phyloP scores from a whole-genome alignment of 2,329 filamentous ascomycete genomes.

The Penicillium digitatum region DNA sequence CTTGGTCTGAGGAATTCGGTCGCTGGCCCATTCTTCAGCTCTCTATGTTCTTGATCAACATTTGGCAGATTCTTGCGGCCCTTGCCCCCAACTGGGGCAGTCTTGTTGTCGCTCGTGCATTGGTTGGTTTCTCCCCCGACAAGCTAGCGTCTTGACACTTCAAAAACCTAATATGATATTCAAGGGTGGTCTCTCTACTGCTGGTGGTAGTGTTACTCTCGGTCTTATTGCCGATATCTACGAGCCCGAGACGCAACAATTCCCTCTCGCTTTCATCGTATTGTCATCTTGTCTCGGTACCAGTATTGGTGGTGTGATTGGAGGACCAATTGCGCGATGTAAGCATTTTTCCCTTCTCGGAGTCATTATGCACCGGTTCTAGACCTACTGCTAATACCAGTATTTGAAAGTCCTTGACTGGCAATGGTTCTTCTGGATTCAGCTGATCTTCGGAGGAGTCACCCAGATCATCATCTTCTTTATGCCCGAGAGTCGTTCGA shows the following conservation, averaged over 20 bases:
- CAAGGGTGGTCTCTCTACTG: conserved; percentile 54
- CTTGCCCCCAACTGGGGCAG: conserved; percentile 66
- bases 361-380: not conserved
- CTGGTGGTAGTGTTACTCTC: conserved; percentile 57
- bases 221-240: conserved; percentile 59
- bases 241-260: conserved; percentile 50
- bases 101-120: conserved; percentile 59
- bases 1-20: conserved; percentile 76
- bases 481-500: conserved; percentile 54
- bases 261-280: conserved; percentile 54
- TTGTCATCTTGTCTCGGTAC: conserved; percentile 50
- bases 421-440: conserved; percentile 60
- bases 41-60: conserved; percentile 67
- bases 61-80: conserved; percentile 66
- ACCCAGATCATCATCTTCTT: conserved; percentile 50
- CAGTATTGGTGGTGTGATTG: conserved; percentile 49
- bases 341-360: not conserved
- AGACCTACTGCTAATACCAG: not conserved
- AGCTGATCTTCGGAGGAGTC: conserved; percentile 52
- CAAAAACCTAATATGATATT: not conserved
- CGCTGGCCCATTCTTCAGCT: conserved; percentile 68
- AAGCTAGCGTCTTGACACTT: not conserved
- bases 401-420: conserved; percentile 36
- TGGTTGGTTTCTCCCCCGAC: conserved; percentile 33
- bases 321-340: conserved; percentile 46